Conservation (phyloP, 2,329 filamentous ascomycete genomes). For the Tolypocladium pustulatum region DNA sequence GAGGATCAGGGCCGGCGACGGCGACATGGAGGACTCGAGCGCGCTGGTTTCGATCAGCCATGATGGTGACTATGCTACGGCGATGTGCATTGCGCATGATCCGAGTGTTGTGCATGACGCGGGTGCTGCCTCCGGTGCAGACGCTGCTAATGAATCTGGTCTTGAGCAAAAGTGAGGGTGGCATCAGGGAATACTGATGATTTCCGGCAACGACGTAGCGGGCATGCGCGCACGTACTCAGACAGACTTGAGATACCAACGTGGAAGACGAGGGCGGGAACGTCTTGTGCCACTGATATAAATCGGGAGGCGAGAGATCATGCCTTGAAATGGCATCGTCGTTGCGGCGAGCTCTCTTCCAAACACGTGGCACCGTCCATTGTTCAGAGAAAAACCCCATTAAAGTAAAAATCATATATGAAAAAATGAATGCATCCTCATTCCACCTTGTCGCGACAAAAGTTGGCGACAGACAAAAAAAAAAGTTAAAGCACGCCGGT, state of each 20-base stretch:
- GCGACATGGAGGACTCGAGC: constrained; percentile 31
- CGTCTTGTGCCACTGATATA: background rate
- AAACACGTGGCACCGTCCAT: background rate
- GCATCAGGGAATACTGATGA: background rate
- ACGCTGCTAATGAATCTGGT: background rate
- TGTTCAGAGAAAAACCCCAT: background rate
- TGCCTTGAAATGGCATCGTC: background rate
- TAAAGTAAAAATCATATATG: background rate
- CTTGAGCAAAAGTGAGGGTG: background rate
- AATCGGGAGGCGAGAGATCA: background rate
- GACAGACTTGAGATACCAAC: background rate
- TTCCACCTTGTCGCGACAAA: too few relatives aligned
- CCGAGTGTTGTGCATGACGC: background rate
- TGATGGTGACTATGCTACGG: constrained; percentile 72
- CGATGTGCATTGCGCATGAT: constrained; percentile 47
- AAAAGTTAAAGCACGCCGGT: constrained; percentile 9
- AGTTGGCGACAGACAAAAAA: too few relatives aligned
- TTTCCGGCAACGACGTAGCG: background rate
- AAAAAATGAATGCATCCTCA: too few relatives aligned
- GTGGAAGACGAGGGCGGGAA: background rate
- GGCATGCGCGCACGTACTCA: too few relatives aligned
- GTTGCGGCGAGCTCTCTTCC: background rate
- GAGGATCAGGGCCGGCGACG: constrained; percentile 23
- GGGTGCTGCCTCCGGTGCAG: background rate
- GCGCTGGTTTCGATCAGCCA: constrained; percentile 77